phyloP scores from a whole-genome alignment of 179 eudicot species.

The Heliamphora pulchella region DNA sequence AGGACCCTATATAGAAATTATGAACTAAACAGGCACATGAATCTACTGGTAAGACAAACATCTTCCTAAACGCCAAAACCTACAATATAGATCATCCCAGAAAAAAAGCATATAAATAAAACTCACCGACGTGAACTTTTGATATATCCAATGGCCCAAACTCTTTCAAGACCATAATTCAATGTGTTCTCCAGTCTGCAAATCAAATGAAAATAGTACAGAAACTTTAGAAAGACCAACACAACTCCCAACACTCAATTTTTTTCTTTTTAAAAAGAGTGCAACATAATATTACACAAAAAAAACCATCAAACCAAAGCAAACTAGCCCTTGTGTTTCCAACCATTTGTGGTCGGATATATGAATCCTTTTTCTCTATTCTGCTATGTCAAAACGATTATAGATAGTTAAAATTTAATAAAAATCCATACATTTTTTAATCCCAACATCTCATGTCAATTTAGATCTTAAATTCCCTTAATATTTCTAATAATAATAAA shows the following conservation, averaged over 20 bases:
- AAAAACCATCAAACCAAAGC: no score
- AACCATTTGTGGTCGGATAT: no score
- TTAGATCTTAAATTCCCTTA: no score
- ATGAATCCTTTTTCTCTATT: no score
- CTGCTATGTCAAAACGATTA: no score
- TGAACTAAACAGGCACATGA: neutral
- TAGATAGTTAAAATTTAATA: no score
- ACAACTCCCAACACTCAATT: neutral
- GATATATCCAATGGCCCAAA: slow-evolving; percentile 88
- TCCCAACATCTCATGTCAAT: no score
- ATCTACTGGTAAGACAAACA: neutral
- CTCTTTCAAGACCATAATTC: slow-evolving; percentile 94
- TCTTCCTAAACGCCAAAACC: neutral
- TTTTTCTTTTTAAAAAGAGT: no score
- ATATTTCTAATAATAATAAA: no score
- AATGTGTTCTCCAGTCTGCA: slow-evolving; percentile 82
- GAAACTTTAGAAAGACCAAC: neutral
- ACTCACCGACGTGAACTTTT: slow-evolving; percentile 72
- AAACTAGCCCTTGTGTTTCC: no score
- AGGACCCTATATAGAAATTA: neutral
- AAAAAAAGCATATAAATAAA: neutral
- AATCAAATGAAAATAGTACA: slow-evolving; percentile 10
- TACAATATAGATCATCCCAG: neutral
- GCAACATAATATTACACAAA: no score
- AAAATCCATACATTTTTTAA: no score